Evolutionary conservation across 1,284 basidiomycete species (phyloP).

Genomic region (Sphaerobolus stellatus): DNA sequence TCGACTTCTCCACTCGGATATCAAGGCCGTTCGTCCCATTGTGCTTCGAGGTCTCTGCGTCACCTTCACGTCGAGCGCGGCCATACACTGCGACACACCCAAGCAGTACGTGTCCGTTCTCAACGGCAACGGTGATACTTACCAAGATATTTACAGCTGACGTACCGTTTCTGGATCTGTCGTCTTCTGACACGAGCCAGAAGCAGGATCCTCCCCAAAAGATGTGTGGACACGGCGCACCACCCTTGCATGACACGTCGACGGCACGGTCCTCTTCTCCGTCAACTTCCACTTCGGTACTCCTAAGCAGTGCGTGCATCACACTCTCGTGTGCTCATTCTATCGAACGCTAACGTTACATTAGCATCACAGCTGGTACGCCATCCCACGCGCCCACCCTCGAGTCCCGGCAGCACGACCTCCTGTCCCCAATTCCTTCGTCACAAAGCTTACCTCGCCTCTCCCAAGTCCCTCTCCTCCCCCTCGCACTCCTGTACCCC

Average conservation of each 20-base stretch:
- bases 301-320: slow-evolving; percentile 59
- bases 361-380: slow-evolving; percentile 75
- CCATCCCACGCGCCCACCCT: slow-evolving; percentile 87
- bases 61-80: too few relatives aligned
- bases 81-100: too few relatives aligned
- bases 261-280: slow-evolving; percentile 64
- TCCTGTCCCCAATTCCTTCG: slow-evolving; percentile 92
- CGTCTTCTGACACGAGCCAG: too few relatives aligned
- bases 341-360: slow-evolving; percentile 20
- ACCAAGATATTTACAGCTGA: too few relatives aligned
- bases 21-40: too few relatives aligned
- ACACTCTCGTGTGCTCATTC: too few relatives aligned
- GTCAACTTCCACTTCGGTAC: slow-evolving; percentile 99
- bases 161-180: too few relatives aligned
- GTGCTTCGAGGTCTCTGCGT: too few relatives aligned
- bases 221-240: slow-evolving; percentile 99
- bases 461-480: slow-evolving; percentile 87
- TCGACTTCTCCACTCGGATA: too few relatives aligned
- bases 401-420: slow-evolving; percentile 71
- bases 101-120: too few relatives aligned
- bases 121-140: too few relatives aligned
- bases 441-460: slow-evolving; percentile 97
- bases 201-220: too few relatives aligned
- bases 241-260: slow-evolving; percentile 98
- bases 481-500: slow-evolving; percentile 80